These are phyloP conservation scores for Kodamaea sagamina DNA, from an alignment of 805 yeast species.

Conservation along the genomic window DNA sequence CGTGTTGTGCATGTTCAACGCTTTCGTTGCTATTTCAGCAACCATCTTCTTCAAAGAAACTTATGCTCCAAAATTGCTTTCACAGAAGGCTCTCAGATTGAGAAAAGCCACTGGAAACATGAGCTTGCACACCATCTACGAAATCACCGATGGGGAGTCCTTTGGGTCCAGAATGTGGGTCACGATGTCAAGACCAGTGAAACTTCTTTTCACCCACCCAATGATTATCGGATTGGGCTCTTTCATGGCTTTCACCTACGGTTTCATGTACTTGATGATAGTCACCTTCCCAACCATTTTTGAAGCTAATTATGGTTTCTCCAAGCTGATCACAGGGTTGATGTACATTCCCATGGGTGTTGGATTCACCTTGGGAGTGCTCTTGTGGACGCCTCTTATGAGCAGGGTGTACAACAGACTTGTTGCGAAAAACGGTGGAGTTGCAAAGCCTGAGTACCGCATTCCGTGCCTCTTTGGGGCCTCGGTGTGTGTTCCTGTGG, in stretches of 20 bases:
- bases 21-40: constrained; percentile 44
- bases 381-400: constrained; percentile 49
- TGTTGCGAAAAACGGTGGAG: constrained; percentile 49
- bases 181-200: constrained; percentile 57
- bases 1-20: constrained; percentile 60
- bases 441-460: constrained; percentile 61
- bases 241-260: constrained; percentile 66
- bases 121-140: constrained; percentile 60
- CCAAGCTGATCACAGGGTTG: constrained; percentile 52
- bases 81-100: constrained; percentile 46
- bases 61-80: constrained; percentile 55
- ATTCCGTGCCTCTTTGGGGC: constrained; percentile 52
- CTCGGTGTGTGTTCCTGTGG: constrained; percentile 57
- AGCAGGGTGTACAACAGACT: constrained; percentile 41
- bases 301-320: constrained; percentile 47
- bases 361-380: constrained; percentile 54
- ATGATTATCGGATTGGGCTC: constrained; percentile 64
- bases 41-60: constrained; percentile 58
- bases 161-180: constrained; percentile 39
- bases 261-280: constrained; percentile 63
- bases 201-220: constrained; percentile 56
- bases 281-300: constrained; percentile 61
- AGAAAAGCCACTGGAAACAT: constrained; percentile 57
- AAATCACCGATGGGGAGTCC: constrained; percentile 54
- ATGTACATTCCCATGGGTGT: constrained; percentile 60